A percentile compares a stretch with the other conserved stretches of the same genome.
Evolutionary conservation across 306 rosid species (phyloP).

Genomic region (Albizia julibrissin): DNA sequence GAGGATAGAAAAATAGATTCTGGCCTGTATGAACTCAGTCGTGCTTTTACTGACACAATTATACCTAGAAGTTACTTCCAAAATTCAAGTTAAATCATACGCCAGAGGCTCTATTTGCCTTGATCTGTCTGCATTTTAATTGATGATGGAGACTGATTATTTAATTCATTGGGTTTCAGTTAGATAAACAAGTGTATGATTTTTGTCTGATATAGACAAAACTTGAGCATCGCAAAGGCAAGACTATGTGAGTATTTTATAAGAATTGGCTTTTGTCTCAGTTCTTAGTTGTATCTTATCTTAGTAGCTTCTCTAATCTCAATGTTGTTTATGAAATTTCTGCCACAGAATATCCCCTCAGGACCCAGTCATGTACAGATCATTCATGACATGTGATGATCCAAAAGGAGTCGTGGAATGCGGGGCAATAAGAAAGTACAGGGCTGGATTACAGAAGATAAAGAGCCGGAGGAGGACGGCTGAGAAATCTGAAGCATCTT

Average conservation of each 20-base stretch:
- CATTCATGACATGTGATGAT: slow-evolving; percentile 85
- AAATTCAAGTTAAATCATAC: slow-evolving; percentile 20
- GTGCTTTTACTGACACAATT: slow-evolving; percentile 20
- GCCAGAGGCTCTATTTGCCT: slow-evolving; percentile 16
- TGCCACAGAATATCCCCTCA: slow-evolving; percentile 61
- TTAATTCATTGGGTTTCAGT: slow-evolving; percentile 42
- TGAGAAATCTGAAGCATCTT: slow-evolving; percentile 34
- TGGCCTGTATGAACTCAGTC: not conserved
- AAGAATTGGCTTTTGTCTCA: slow-evolving; percentile 9
- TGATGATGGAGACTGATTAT: slow-evolving; percentile 46
- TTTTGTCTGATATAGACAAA: slow-evolving; percentile 59
- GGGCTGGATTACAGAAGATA: slow-evolving; percentile 48
- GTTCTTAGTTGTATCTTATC: slow-evolving; percentile 22
- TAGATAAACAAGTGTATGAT: slow-evolving; percentile 37
- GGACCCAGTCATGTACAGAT: slow-evolving; percentile 71
- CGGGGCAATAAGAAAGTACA: slow-evolving; percentile 61
- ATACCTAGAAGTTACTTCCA: not conserved
- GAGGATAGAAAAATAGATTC: slow-evolving; percentile 4
- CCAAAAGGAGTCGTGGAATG: slow-evolving; percentile 92
- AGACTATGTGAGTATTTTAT: slow-evolving; percentile 49
- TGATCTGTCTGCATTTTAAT: slow-evolving; percentile 24
- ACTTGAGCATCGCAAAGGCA: slow-evolving; percentile 44
- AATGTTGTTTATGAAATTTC: slow-evolving; percentile 48
- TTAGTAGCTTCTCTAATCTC: slow-evolving; percentile 23
- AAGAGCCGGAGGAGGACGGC: slow-evolving; percentile 45